A percentile compares a stretch with the other conserved stretches of the same genome.
phyloP scores from a whole-genome alignment of 805 yeast genomes.

The Pichia rugopelliculosa region DNA sequence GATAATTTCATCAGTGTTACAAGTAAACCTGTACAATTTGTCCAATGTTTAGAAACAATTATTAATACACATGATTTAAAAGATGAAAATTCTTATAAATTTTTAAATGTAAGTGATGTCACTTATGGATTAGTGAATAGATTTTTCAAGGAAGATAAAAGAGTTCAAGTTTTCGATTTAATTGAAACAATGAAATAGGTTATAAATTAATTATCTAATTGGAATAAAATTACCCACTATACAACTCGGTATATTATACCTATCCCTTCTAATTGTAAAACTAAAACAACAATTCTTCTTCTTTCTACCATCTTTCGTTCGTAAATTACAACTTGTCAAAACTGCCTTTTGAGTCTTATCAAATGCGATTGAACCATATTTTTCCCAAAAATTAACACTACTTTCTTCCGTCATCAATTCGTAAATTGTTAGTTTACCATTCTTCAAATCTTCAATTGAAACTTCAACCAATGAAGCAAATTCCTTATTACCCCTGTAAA shows the following conservation, averaged over 20 bases:
- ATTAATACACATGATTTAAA: background rate
- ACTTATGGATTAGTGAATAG: slow-evolving; percentile 23
- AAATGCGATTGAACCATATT: slow-evolving; percentile 92
- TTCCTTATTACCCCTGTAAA: slow-evolving; percentile 90
- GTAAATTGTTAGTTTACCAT: slow-evolving; percentile 86
- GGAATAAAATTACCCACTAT: slow-evolving; percentile 95
- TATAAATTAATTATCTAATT: slow-evolving; percentile 28
- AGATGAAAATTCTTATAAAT: slow-evolving; percentile 13
- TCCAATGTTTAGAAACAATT: slow-evolving; percentile 25
- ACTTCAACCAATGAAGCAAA: slow-evolving; percentile 91
- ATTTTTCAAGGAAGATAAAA: slow-evolving; percentile 16
- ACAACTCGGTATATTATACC: slow-evolving; percentile 92
- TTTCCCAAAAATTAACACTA: slow-evolving; percentile 96
- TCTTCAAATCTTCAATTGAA: slow-evolving; percentile 80
- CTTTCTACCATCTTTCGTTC: slow-evolving; percentile 74
- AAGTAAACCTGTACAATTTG: slow-evolving; percentile 27
- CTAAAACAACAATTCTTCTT: slow-evolving; percentile 87
- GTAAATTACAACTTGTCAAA: slow-evolving; percentile 78
- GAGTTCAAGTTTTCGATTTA: slow-evolving; percentile 7
- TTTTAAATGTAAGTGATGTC: slow-evolving; percentile 26
- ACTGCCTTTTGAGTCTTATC: slow-evolving; percentile 95
- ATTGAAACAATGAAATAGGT: slow-evolving; percentile 7
- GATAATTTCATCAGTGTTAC: slow-evolving; percentile 26
- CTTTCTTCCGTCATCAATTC: slow-evolving; percentile 94
- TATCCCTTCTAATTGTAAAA: slow-evolving; percentile 85